Conservation (phyloP, 75 land plant genomes). For the Picea sitchensis region DNA sequence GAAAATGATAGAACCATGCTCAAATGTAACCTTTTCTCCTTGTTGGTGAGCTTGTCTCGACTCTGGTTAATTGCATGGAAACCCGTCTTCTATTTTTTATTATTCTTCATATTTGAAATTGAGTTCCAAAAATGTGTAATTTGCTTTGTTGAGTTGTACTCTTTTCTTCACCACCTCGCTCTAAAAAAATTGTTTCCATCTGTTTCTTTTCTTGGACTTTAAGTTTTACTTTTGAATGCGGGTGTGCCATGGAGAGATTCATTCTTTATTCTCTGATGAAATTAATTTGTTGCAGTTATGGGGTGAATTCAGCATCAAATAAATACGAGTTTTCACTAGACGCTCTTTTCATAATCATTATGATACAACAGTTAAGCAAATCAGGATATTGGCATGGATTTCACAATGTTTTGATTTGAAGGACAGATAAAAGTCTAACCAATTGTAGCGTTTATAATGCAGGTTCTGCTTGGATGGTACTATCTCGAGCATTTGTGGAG, state of each 20-base stretch:
- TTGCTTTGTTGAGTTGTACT: too few relatives aligned
- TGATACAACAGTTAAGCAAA: background rate
- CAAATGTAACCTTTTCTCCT: background rate
- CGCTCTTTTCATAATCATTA: background rate
- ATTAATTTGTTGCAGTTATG: background rate
- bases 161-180: too few relatives aligned
- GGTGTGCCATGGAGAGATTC: background rate
- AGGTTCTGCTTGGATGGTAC: constrained; percentile 57
- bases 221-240: background rate
- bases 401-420: background rate
- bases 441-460: constrained; percentile 3
- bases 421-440: background rate
- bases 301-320: too few relatives aligned
- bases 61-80: too few relatives aligned
- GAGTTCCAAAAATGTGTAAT: too few relatives aligned
- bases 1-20: background rate
- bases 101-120: too few relatives aligned
- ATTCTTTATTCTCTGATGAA: background rate
- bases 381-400: background rate
- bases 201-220: background rate
- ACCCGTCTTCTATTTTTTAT: too few relatives aligned
- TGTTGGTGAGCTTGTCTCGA: too few relatives aligned
- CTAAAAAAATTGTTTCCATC: too few relatives aligned
- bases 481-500: constrained; percentile 39
- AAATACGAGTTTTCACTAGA: too few relatives aligned